A percentile compares a stretch with the other conserved stretches of the same genome.
phyloP scores from a whole-genome alignment of 2,329 filamentous ascomycete genomes.

The Ceratocystis papillata region DNA sequence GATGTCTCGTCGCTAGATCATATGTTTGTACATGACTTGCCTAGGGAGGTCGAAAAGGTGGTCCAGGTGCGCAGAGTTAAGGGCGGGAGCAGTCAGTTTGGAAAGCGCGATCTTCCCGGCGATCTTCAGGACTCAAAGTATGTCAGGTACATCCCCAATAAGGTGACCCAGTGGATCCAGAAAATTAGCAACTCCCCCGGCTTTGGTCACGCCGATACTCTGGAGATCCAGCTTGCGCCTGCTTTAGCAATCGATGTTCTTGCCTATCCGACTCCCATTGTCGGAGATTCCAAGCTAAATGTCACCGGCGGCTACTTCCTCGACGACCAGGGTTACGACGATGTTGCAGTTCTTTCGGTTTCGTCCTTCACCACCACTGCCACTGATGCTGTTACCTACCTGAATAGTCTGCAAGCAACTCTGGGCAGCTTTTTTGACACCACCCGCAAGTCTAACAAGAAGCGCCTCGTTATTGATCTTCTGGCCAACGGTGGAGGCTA shows the following conservation, averaged over 20 bases:
- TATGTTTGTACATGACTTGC: conserved; percentile 29
- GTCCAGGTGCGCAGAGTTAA: conserved; percentile 11
- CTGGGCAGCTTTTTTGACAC: conserved; percentile 27
- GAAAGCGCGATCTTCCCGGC: conserved; percentile 9
- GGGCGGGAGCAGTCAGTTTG: conserved; percentile 13
- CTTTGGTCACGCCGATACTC: background rate
- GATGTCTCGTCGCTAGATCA: conserved; percentile 18
- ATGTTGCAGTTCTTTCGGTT: conserved; percentile 31
- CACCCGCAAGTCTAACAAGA: conserved; percentile 41
- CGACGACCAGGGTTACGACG: conserved; percentile 31
- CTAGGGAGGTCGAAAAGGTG: conserved; percentile 20
- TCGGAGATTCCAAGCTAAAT: conserved; percentile 29
- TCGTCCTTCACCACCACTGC: conserved; percentile 27
- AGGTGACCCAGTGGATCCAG: conserved; percentile 1
- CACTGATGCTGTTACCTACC: conserved; percentile 27
- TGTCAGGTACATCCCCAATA: conserved; percentile 10
- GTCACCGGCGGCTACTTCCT: conserved; percentile 32
- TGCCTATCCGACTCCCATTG: conserved; percentile 30
- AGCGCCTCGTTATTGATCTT: conserved; percentile 50
- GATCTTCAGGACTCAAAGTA: conserved; percentile 8
- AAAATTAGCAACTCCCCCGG: conserved; percentile 5
- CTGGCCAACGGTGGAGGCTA: conserved; percentile 49
- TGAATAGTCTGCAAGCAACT: conserved; percentile 31
- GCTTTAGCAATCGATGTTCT: conserved; percentile 14
- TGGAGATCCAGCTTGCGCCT: background rate